phyloP scores from a whole-genome alignment of 129 eudicot genomes.

The Erigeron canadensis region DNA sequence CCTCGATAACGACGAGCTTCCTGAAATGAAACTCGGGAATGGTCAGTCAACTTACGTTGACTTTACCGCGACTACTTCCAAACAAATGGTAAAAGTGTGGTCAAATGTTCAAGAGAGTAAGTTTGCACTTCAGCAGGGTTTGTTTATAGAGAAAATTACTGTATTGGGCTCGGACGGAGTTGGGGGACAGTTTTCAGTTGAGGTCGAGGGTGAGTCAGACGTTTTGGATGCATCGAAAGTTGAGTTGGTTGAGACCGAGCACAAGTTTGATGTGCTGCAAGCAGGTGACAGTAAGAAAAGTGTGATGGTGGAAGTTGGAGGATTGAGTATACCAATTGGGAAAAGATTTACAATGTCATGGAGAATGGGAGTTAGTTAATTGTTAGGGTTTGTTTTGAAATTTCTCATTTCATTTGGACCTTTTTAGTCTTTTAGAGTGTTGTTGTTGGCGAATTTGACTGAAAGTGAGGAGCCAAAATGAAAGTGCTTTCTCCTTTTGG shows the following conservation, averaged over 20 bases:
- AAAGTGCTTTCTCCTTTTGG: not conserved
- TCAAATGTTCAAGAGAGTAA: conserved; percentile 76
- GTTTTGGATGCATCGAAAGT: conserved; percentile 47
- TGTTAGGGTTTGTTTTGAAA: conserved; percentile 29
- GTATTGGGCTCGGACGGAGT: conserved; percentile 65
- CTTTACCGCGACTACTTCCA: conserved; percentile 51
- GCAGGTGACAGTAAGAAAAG: conserved; percentile 35
- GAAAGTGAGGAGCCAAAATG: conserved; percentile 19
- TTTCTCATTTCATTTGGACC: conserved; percentile 7
- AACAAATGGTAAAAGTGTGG: conserved; percentile 64
- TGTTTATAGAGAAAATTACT: conserved; percentile 62
- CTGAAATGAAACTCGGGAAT: conserved; percentile 83
- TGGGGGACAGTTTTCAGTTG: conserved; percentile 41
- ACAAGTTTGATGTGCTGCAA: conserved; percentile 31
- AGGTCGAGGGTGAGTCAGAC: conserved; percentile 57
- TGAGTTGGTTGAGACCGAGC: conserved; percentile 43
- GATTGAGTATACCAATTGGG: conserved; percentile 75
- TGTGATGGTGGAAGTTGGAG: conserved; percentile 79
- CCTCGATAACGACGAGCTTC: conserved; percentile 90
- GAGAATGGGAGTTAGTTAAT: conserved; percentile 64
- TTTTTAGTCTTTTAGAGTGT: conserved; percentile 20
- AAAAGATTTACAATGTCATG: conserved; percentile 78
- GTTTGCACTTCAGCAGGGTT: conserved; percentile 72
- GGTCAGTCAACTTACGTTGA: conserved; percentile 72
- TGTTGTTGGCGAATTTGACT: not conserved